These are phyloP conservation scores for Magnaporthales sp. DNA, from an alignment of 2,329 filamentous ascomycete genomes.

Conservation along the genomic window DNA sequence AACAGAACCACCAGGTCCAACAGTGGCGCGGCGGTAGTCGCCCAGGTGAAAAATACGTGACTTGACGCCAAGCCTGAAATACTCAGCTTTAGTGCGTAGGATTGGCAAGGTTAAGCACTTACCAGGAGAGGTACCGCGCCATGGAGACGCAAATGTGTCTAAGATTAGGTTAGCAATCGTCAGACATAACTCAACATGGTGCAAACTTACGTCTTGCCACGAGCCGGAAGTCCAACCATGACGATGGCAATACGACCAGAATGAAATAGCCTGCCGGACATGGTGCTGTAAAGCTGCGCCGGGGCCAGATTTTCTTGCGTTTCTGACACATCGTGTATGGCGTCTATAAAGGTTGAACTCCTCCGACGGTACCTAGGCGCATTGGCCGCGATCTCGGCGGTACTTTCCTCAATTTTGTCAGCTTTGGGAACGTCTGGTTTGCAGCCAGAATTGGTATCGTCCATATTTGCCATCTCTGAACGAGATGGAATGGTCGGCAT, in stretches of 20 bases:
- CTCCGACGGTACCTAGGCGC: constrained; percentile 83
- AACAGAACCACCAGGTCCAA: constrained; percentile 70
- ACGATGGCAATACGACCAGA: constrained; percentile 95
- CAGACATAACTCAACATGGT: not conserved
- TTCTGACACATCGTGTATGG: constrained; percentile 86
- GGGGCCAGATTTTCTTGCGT: constrained; percentile 71
- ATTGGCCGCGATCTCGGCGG: constrained; percentile 84
- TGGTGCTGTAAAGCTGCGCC: constrained; percentile 95
- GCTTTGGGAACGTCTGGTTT: constrained; percentile 7
- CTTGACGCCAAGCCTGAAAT: constrained; percentile 78
- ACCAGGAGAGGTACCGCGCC: constrained; percentile 88
- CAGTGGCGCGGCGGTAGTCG: constrained; percentile 87
- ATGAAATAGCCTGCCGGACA: constrained; percentile 94
- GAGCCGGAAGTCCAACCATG: constrained; percentile 88
- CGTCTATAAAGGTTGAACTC: constrained; percentile 94
- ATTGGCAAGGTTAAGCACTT: constrained; percentile 18
- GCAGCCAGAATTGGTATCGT: not conserved
- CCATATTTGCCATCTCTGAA: not conserved
- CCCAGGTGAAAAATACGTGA: constrained; percentile 96
- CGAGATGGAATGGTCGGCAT: not conserved
- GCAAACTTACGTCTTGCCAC: constrained; percentile 76
- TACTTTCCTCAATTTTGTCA: constrained; percentile 43
- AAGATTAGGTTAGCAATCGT: constrained; percentile 11
- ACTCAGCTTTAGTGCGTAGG: not conserved
- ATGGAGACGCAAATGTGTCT: constrained; percentile 94